Base-by-base conservation (phyloP, 1,284 basidiomycete species). In the Veloboletus limbatus region DNA sequence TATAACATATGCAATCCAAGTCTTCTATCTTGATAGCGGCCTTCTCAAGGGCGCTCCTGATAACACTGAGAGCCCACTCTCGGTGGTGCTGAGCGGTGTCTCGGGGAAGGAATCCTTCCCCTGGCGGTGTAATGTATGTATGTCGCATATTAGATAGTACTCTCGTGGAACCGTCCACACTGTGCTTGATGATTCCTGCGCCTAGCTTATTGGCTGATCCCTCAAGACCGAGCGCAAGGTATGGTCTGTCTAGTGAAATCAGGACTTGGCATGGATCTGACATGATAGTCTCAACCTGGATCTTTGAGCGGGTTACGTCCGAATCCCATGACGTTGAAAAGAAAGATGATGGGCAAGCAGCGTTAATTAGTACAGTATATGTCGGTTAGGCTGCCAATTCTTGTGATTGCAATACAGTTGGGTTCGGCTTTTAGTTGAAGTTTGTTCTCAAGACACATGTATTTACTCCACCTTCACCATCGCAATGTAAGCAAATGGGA, bases 141-240 rank as follows among this genome's bases (percentile, higher is more conserved):
- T 98, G 97, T 54, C 97, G 82, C 48, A 98, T 74, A 57, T 96
- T 88, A 34, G 91, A 85, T 17, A 94, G 73, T 13, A 95, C 81
- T 16, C 69, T 71, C 8, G 80, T 80, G 26, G 79, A 78, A 35
- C 82, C 88, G 61, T 88, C 79, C 24, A 77, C 72, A 17, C 77
- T 75, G 64, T 99, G 96, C 49, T 83, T 82, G 67, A 99, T 92
- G 39, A 99, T 77, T 5, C 97, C 97, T 17, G 88, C 90, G n/a
- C 97, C 97, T 27, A 99, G 79, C 70, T 99, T 99, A 74, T 99
- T 99, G 30, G 97, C 97, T 18, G 91, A 94, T 16, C 94, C 94
- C 69, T 97, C 94, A 33, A 97, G 80, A 10, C 94, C 94, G 25
- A 97, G 79, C 9, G 88, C 88, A 21, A 89, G 65, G 59, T 82